Base-by-base conservation (phyloP, 352 stramenopile species). In the Phytopythium ostracodes region DNA sequence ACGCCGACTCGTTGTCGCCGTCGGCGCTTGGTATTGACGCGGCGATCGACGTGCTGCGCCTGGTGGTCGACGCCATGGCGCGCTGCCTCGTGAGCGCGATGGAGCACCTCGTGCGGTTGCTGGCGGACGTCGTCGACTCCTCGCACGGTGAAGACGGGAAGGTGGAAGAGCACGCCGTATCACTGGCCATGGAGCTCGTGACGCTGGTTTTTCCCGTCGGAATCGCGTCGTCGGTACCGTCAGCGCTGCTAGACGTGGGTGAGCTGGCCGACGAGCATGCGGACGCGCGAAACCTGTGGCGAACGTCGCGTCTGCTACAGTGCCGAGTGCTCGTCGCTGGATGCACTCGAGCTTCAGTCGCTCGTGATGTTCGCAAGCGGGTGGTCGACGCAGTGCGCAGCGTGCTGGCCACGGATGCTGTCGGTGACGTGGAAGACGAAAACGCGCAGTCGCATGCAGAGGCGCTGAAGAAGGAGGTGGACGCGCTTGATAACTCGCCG, bases 31-130 rank as follows among this genome's bases (percentile, higher is more conserved):
- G 12, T 15, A 7, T 40, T 38, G 60, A 55, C 51, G 42, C 11
- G 6, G 22, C 55, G 18, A 64, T 53, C 11, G 51, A 56, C 8
- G 53, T 89, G 31, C 55, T 91, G 35, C 78, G 84, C 36, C 68
- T 91, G 38, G 55, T 79, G 24, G 70, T 85, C 2, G 79, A 91
- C 31, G 44, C 77, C 20, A 70, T 83, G 56, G 78, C 63, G 35
- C 63, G 64, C 22, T 89, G 77, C 43, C 70, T 89, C 22, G 66
- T 91, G 43, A 84, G 77, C 44, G 79, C 69, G 40, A 59, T 91
- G 1, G 79, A 91, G 44, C 71, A 76, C 18, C 25, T 83, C 2
- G 67, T 73, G 2, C 33, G 59, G 27, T 51, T 66, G 40, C 52
- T 78, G 14, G 22, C 44, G 38, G 40, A 58, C 17, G 31, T 22